phyloP scores from a whole-genome alignment of 2,329 filamentous ascomycete genomes.

The Aspergillus floridensis region DNA sequence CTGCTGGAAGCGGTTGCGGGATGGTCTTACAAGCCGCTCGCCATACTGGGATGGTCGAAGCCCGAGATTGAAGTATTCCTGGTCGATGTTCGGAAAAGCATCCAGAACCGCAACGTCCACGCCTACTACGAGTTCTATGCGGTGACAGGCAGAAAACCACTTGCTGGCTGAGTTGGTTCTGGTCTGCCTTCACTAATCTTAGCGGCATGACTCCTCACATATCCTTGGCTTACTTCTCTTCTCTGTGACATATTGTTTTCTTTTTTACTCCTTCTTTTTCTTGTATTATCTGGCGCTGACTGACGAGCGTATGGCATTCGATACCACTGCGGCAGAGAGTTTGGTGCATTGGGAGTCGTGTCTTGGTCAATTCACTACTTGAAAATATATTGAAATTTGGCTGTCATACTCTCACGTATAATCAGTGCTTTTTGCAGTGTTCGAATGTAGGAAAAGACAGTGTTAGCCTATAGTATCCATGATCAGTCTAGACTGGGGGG shows the following conservation, averaged over 20 bases:
- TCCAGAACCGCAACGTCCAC: constrained; percentile 42
- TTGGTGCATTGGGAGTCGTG: constrained; percentile 27
- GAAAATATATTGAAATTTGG: not conserved
- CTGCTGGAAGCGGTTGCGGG: constrained; percentile 44
- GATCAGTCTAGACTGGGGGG: too few relatives aligned
- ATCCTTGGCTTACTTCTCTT: not conserved
- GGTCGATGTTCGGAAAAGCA: constrained; percentile 42
- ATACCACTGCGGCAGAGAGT: constrained; percentile 25
- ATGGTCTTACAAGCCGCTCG: constrained; percentile 46
- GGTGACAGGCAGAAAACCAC: constrained; percentile 38
- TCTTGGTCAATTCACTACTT: not conserved
- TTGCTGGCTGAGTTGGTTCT: constrained; percentile 15
- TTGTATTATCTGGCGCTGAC: constrained; percentile 19
- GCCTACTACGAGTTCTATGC: constrained; percentile 42
- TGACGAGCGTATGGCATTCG: constrained; percentile 26
- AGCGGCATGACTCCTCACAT: not conserved
- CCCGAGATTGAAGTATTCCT: constrained; percentile 48
- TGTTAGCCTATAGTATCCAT: not conserved
- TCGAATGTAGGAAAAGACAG: too few relatives aligned
- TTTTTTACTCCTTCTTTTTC: constrained; percentile 14
- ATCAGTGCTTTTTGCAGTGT: not conserved
- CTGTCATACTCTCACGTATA: not conserved
- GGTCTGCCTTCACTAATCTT: not conserved
- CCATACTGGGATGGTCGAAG: constrained; percentile 44
- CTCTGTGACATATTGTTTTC: not conserved